Base-by-base conservation (phyloP, 352 stramenopile species). In the Hyaloperonospora brassicae region DNA sequence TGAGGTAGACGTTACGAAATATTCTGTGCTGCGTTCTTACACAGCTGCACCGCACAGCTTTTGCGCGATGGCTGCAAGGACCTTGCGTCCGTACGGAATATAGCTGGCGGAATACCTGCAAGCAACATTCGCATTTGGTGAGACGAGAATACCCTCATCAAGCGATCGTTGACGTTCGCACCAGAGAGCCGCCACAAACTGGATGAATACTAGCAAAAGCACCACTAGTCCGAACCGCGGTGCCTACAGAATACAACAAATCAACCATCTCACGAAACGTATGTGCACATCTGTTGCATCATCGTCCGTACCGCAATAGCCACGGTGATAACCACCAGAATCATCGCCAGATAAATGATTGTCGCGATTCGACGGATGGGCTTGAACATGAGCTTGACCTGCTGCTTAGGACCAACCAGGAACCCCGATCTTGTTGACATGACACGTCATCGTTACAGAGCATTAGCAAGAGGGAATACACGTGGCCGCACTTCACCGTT, bases 331-430 rank as follows among this genome's bases (percentile, higher is more conserved):
- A 91, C 81, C 11, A 89, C 55, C 30, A 83, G 38, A 60, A 93
- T 90, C 81, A 91, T 89, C 17, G 56, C 34, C 11, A 93, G 48
- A 63, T 91, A 93, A 62, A 90, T 73, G 34, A 80, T 40, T 11
- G 84, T 76, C 0, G 80, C 84, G 41, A 90, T 62, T 22, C 84
- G 73, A 0, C 84, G 79, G 48, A 90, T 68, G 22, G 84, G 84
- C 56, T 91, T 90, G 61, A 90, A 86, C 84, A 93, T 93, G 54
- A 89, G 78, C 62, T 91, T 91, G 51, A 85, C 53, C 47, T 93
- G 84, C 71, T 91, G 79, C 64, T 61, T 77, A 0, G 80, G 84
- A 4, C 84, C 84, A 2, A 89, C 84, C 0, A 93, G 72, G 47
- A 93, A 93, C 0, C 80, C 84, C 4, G 84, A 93, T 0, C 82